phyloP scores from a whole-genome alignment of 306 rosid genomes.

The Vachellia collinsii region DNA sequence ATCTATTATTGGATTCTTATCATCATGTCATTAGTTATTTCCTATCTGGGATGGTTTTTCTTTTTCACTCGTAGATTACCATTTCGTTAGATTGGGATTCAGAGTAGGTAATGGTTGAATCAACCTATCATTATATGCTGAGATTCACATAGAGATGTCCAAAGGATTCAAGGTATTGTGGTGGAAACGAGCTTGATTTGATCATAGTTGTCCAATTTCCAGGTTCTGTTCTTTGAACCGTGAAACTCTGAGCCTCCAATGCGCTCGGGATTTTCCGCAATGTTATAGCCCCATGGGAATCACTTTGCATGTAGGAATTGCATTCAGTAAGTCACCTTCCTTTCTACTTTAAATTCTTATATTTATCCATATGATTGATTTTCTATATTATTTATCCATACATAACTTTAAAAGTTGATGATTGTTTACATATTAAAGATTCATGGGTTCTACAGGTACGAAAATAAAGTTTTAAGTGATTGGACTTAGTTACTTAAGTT shows the following conservation, averaged over 20 bases:
- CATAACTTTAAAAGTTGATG: too few relatives aligned
- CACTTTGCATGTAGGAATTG: background rate
- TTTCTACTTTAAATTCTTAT: background rate
- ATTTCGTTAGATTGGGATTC: background rate
- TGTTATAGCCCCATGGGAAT: background rate
- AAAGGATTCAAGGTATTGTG: background rate
- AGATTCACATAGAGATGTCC: background rate
- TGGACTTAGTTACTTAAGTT: too few relatives aligned
- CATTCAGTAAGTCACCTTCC: background rate
- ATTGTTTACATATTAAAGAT: too few relatives aligned
- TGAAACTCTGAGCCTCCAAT: background rate
- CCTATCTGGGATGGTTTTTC: too few relatives aligned
- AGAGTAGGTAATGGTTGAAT: background rate
- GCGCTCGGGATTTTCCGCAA: background rate
- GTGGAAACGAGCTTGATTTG: background rate
- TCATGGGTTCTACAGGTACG: too few relatives aligned
- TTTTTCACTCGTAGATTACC: too few relatives aligned
- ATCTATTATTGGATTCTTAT: too few relatives aligned
- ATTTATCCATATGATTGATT: too few relatives aligned
- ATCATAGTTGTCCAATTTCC: background rate
- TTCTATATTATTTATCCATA: too few relatives aligned
- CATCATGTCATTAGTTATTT: too few relatives aligned
- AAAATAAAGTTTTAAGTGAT: too few relatives aligned
- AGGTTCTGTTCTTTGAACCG: background rate
- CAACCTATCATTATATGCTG: background rate